These are phyloP conservation scores for Lepidium didymum DNA, from an alignment of 345 rosid species.

Conservation along the genomic window DNA sequence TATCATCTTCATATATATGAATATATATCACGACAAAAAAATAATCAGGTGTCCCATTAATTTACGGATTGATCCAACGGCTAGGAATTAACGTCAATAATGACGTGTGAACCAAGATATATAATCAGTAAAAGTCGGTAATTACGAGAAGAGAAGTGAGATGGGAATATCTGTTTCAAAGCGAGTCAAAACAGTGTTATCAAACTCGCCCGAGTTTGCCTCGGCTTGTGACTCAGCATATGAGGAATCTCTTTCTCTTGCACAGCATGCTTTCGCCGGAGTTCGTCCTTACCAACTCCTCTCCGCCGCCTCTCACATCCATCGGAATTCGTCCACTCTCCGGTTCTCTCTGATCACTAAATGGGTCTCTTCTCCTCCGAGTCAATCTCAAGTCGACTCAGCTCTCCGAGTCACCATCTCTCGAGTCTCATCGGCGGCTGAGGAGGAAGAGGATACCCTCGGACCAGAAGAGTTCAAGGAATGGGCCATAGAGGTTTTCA, in stretches of 20 bases:
- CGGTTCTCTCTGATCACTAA: conserved; percentile 35
- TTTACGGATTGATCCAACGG: too few species aligned
- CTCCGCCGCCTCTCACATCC: conserved; percentile 59
- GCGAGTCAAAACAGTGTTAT: conserved; percentile 40
- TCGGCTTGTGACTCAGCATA: conserved; percentile 62
- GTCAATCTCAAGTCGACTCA: conserved; percentile 57
- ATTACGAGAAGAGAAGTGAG: conserved; percentile 4
- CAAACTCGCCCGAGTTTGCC: conserved; percentile 43
- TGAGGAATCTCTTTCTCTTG: conserved; percentile 54
- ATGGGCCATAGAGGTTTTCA: conserved; percentile 64
- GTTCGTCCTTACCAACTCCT: conserved; percentile 71
- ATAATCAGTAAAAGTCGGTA: too few species aligned
- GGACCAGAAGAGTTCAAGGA: conserved; percentile 40
- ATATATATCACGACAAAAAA: too few species aligned
- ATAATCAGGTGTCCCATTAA: too few species aligned
- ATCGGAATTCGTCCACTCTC: conserved; percentile 33
- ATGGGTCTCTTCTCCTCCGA: conserved; percentile 74
- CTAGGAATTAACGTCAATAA: too few species aligned
- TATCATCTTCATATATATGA: too few species aligned
- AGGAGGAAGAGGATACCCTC: conserved; percentile 25
- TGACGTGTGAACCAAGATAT: too few species aligned
- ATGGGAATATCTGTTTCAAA: conserved; percentile 61
- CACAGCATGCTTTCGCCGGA: conserved; percentile 69
- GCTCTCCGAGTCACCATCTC: conserved; percentile 37
- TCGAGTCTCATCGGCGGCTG: neutral